These are phyloP conservation scores for Umbilicus rupestris DNA, from an alignment of 164 flowering plant genomes.

Conservation along the genomic window DNA sequence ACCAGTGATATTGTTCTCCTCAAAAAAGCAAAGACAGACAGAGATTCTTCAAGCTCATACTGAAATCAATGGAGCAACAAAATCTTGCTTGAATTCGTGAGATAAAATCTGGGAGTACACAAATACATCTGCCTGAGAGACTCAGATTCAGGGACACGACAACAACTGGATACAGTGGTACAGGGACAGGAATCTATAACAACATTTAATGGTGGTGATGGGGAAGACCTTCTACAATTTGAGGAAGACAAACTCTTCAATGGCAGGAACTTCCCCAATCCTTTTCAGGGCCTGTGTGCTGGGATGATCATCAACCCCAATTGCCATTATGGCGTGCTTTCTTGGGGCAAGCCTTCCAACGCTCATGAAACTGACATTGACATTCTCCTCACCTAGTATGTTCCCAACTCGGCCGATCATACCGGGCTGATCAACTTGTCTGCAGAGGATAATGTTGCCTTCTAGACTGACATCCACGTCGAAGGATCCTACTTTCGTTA, in stretches of 20 bases:
- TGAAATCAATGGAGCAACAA: constrained; percentile 1
- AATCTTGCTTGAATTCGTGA: not conserved
- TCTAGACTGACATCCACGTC: constrained; percentile 86
- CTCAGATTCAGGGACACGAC: not conserved
- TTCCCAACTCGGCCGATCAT: constrained; percentile 80
- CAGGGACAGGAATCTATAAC: not conserved
- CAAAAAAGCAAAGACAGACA: too few relatives aligned
- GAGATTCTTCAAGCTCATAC: not conserved
- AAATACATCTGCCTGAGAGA: not conserved
- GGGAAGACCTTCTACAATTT: constrained; percentile 29
- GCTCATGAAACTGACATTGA: constrained; percentile 82
- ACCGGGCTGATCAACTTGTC: constrained; percentile 92
- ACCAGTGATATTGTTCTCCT: too few relatives aligned
- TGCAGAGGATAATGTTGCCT: constrained; percentile 78
- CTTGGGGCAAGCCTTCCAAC: constrained; percentile 75
- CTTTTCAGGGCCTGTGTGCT: constrained; percentile 40
- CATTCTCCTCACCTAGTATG: constrained; percentile 63
- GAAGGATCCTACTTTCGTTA: constrained; percentile 83
- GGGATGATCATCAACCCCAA: constrained; percentile 78
- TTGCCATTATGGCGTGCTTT: constrained; percentile 82
- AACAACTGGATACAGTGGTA: not conserved
- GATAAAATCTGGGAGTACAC: not conserved
- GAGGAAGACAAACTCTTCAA: constrained; percentile 78
- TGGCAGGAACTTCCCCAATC: constrained; percentile 67
- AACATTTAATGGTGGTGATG: not conserved